A percentile compares a stretch with the other conserved stretches of the same genome.
Evolutionary conservation across 768 basidiomycete genomes (phyloP).

Genomic region (Daedalea quercina): DNA sequence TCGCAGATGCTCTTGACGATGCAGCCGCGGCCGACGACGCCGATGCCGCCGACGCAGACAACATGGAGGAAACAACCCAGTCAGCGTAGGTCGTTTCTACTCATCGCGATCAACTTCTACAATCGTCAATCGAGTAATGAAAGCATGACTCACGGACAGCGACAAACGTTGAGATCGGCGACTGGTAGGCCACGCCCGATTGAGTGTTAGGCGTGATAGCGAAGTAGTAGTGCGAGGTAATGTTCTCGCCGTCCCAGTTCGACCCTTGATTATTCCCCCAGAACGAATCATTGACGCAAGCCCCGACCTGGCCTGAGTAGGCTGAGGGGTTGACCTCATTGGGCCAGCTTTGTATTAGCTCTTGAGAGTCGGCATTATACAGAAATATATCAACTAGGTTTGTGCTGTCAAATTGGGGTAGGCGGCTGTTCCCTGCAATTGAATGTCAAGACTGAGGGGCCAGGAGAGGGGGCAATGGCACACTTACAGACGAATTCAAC

Average conservation of each 20-base stretch:
- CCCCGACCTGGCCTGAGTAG: constrained; percentile 45
- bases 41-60: constrained; percentile 29
- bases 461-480: constrained; percentile 10
- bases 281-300: constrained; percentile 56
- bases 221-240: constrained; percentile 71
- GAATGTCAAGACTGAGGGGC: constrained; percentile 11
- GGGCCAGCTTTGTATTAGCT: constrained; percentile 37
- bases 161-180: constrained; percentile 66
- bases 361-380: constrained; percentile 61
- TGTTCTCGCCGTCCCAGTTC: constrained; percentile 39
- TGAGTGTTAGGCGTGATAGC: constrained; percentile 58
- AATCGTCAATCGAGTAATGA: background rate
- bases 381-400: constrained; percentile 72
- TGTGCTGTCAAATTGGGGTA: constrained; percentile 57
- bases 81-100: constrained; percentile 74
- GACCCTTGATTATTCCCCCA: constrained; percentile 62
- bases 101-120: constrained; percentile 1
- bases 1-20: constrained; percentile 19
- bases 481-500: constrained; percentile 76
- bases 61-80: constrained; percentile 48
- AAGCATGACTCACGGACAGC: constrained; percentile 74
- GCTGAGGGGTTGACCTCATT: constrained; percentile 40
- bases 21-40: constrained; percentile 33
- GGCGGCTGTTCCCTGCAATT: constrained; percentile 63
- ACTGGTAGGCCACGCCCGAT: constrained; percentile 50